Evolutionary conservation across 2,329 filamentous ascomycete genomes (phyloP).

Genomic region (Saccharata proteae): DNA sequence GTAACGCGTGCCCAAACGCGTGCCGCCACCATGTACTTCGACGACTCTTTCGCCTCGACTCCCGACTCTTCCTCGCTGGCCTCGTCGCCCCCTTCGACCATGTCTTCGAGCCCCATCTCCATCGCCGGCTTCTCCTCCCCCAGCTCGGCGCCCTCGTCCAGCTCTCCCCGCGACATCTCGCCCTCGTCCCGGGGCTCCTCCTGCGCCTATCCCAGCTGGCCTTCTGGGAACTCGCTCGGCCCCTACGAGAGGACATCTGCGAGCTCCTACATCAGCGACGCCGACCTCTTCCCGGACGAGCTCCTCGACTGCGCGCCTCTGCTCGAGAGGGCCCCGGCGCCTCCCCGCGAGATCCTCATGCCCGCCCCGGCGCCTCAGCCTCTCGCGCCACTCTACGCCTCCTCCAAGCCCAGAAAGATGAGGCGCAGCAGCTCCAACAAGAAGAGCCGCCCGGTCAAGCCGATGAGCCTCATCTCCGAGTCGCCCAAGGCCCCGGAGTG

Average conservation of each 20-base stretch:
- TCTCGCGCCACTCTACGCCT: constrained; percentile 26
- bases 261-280: constrained; percentile 30
- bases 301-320: constrained; percentile 20
- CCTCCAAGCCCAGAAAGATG: constrained; percentile 28
- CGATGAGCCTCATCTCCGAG: constrained; percentile 31
- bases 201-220: constrained; percentile 30
- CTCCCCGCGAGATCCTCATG: constrained; percentile 21
- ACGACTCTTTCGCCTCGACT: too few relatives aligned
- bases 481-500: constrained; percentile 24
- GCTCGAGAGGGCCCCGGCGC: constrained; percentile 27
- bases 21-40: too few relatives aligned
- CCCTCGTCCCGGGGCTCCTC: constrained; percentile 16
- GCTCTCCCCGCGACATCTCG: constrained; percentile 9
- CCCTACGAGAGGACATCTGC: constrained; percentile 21
- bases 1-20: too few relatives aligned
- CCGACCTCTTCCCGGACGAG: constrained; percentile 28
- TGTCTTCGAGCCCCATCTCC: constrained; percentile 26
- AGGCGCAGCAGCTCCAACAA: constrained; percentile 28
- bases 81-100: constrained; percentile 8
- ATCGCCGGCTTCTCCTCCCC: constrained; percentile 24
- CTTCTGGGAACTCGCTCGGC: constrained; percentile 23
- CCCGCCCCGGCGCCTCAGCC: constrained; percentile 19
- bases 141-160: constrained; percentile 20
- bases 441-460: constrained; percentile 26
- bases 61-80: too few relatives aligned